Evolutionary conservation across 306 rosid species (phyloP).

Genomic region (Dryas octopetala): DNA sequence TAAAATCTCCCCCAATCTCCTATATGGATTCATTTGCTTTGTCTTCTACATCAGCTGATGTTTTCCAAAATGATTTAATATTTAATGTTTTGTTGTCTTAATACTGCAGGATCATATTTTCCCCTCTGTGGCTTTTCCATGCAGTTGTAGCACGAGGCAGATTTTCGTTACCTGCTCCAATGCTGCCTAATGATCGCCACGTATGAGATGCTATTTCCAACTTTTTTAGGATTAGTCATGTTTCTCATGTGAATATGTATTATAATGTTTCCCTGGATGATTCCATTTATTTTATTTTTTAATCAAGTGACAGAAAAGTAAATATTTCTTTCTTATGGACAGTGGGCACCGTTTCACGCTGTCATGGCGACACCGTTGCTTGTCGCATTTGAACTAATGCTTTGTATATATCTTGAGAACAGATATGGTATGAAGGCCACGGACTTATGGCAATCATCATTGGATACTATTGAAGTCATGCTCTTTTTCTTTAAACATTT

Average conservation of each 20-base stretch:
- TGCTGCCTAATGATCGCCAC: constrained; percentile 74
- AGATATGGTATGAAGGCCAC: constrained; percentile 52
- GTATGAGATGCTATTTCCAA: constrained; percentile 42
- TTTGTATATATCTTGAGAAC: constrained; percentile 70
- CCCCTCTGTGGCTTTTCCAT: constrained; percentile 82
- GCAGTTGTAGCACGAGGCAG: constrained; percentile 75
- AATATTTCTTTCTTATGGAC: constrained; percentile 33
- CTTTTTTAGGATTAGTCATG: constrained; percentile 14
- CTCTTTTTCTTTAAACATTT: constrained; percentile 6
- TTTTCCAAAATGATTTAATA: neutral
- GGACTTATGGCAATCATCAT: constrained; percentile 10
- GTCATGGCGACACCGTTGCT: constrained; percentile 76
- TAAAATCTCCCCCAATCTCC: neutral
- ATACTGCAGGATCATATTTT: constrained; percentile 63
- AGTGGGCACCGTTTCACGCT: constrained; percentile 99
- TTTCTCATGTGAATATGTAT: constrained; percentile 3
- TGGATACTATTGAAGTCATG: constrained; percentile 8
- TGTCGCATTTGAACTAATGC: constrained; percentile 89
- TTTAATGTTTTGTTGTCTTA: constrained; percentile 17
- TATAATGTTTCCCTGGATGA: neutral
- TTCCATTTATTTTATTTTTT: neutral
- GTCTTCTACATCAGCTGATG: neutral
- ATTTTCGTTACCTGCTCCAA: constrained; percentile 93
- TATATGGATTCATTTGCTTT: constrained; percentile 6
- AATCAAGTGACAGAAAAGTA: constrained; percentile 19